phyloP scores from a whole-genome alignment of 805 yeast species.

The Teunomyces kruisii region DNA sequence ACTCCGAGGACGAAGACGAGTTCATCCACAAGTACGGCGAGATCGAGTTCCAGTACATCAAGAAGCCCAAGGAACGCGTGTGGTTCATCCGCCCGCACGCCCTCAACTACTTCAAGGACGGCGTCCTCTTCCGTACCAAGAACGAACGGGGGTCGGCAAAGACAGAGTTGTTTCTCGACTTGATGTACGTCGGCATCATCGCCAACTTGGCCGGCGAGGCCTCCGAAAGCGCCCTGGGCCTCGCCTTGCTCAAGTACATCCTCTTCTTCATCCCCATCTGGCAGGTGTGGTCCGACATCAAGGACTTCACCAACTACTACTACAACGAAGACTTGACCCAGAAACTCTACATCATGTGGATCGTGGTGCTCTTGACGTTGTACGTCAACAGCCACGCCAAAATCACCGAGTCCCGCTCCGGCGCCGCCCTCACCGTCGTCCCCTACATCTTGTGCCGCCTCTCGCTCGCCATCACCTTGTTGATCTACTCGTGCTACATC shows the following conservation, averaged over 20 bases:
- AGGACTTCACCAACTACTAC: constrained; percentile 63
- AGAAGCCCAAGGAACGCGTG: constrained; percentile 36
- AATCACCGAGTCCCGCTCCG: constrained; percentile 34
- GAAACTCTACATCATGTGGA: constrained; percentile 52
- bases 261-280: constrained; percentile 58
- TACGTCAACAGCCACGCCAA: constrained; percentile 49
- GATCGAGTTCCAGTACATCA: constrained; percentile 46
- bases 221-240: constrained; percentile 49
- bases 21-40: constrained; percentile 52
- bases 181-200: constrained; percentile 63
- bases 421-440: constrained; percentile 45
- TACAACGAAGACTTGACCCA: constrained; percentile 61
- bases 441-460: constrained; percentile 50
- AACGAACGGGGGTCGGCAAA: constrained; percentile 53
- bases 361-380: constrained; percentile 47
- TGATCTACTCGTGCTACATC: constrained; percentile 45
- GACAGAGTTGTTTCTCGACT: constrained; percentile 60
- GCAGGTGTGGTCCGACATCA: constrained; percentile 64
- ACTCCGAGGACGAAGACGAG: constrained; percentile 37
- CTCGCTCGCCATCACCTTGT: constrained; percentile 31
- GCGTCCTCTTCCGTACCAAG: constrained; percentile 53
- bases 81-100: constrained; percentile 57
- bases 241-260: constrained; percentile 46
- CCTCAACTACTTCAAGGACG: constrained; percentile 58
- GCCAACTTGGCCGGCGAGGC: constrained; percentile 58